Evolutionary conservation across 2,329 filamentous ascomycete genomes (phyloP), one percentile per base, ranked within the genome.

Genomic region (Pseudonectria buxi): DNA sequence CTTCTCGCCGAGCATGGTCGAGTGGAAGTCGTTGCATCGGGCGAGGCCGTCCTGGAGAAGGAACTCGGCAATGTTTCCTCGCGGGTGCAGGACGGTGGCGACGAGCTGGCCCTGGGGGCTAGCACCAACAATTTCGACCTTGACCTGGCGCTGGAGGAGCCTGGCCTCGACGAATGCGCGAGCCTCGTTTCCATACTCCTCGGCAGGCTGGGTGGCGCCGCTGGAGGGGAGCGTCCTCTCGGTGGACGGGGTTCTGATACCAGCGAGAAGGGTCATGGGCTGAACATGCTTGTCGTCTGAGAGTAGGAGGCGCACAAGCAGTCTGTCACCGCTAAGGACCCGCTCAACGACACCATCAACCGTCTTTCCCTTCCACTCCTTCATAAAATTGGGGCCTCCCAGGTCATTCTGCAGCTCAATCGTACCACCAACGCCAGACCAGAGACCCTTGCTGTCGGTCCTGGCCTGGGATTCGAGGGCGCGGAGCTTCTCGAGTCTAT

Each of bases 1-100:
- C 52, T 90, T 86, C 32, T 78, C 69, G 29, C 92, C 92, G 10
- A 98, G 76, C 66, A 95, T 72, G 26, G 88, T 94, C 1, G 90
- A 94, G 67, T 98, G 92, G 64, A 92, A 89, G 62, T 98, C 92
- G 46, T 89, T 88, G 68, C 90, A 96, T 54, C 87, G 78, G 27
- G 90, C 92, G 37, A 96, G 72, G 51, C 92, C 92, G 35, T 88
- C 86, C 52, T 90, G 80, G 29, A 98, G 78, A 28, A 98, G 64
- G 61, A 94, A 94, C 47, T 86, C 86, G 44, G 89, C 87, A 59
- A 98, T 94, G 63, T 88, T 95, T 44, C 92, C 92, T 41, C 82
- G 78, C 18, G 89, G 89, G 65, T 98, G 92, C 46, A 89, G 73
- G 28, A 98, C 74, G 32, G 80, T 79, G 37, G 85, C 92, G 36